phyloP scores from a whole-genome alignment of 2,329 filamentous ascomycete species.

The Pyricularia sp. region DNA sequence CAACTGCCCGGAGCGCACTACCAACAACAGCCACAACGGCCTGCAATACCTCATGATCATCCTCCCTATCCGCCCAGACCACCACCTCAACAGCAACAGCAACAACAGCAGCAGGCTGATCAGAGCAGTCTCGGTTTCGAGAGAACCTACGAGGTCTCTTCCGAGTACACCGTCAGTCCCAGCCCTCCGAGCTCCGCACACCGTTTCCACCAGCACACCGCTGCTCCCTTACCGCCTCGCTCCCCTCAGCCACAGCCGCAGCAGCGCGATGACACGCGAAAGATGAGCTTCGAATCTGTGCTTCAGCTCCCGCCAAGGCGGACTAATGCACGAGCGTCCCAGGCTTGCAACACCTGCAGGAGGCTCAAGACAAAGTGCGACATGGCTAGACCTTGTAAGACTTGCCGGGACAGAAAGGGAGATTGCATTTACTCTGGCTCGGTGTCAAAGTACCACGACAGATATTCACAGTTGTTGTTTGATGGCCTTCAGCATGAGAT shows the following conservation, averaged over 20 bases:
- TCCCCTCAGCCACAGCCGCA: background rate
- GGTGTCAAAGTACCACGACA: conserved; percentile 75
- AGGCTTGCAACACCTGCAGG: conserved; percentile 89
- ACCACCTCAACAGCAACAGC: too few relatives aligned
- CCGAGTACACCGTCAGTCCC: background rate
- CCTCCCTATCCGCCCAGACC: background rate
- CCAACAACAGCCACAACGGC: background rate
- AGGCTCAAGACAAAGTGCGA: conserved; percentile 87
- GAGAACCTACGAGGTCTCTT: background rate
- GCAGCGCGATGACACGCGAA: background rate
- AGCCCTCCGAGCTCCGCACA: background rate
- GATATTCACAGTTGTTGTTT: background rate
- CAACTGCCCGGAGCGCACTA: background rate
- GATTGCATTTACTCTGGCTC: conserved; percentile 86
- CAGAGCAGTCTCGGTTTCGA: background rate
- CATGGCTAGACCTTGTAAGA: conserved; percentile 74
- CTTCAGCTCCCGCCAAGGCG: background rate
- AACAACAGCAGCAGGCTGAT: background rate
- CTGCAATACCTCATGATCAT: background rate
- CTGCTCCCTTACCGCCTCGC: background rate
- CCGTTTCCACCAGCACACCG: background rate
- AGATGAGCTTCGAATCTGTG: background rate
- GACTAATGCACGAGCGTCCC: conserved; percentile 2
- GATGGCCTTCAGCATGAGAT: background rate
- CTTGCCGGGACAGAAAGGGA: conserved; percentile 78